These are phyloP conservation scores for Coniosporium tulheliwenetii DNA, from an alignment of 2,329 filamentous ascomycete genomes.

Conservation along the genomic window DNA sequence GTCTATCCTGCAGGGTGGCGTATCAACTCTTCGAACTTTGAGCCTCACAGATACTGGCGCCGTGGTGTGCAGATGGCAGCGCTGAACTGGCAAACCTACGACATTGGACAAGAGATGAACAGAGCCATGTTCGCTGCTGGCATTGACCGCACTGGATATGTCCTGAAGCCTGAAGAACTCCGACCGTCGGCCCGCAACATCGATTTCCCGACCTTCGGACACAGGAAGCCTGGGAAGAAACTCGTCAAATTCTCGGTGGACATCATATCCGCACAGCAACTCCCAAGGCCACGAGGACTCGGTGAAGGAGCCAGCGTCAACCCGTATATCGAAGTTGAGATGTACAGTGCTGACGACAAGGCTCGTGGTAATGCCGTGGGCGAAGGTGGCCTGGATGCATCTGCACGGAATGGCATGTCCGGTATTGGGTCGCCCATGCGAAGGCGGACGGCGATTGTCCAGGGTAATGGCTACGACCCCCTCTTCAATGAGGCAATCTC, in stretches of 20 bases:
- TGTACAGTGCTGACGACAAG: conserved; percentile 89
- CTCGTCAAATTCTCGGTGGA: conserved; percentile 74
- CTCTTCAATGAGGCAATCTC: conserved; percentile 67
- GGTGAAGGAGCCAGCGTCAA: conserved; percentile 65
- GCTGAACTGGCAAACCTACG: conserved; percentile 96
- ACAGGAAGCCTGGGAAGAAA: conserved; percentile 57
- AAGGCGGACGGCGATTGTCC: conserved; percentile 63
- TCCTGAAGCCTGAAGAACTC: conserved; percentile 79
- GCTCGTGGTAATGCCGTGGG: conserved; percentile 54
- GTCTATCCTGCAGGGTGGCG: conserved; percentile 80
- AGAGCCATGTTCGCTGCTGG: conserved; percentile 94
- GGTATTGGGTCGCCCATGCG: conserved; percentile 59
- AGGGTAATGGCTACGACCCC: conserved; percentile 87
- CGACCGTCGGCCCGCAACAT: conserved; percentile 25
- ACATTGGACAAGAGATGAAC: conserved; percentile 89
- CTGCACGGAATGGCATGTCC: conserved; percentile 46
- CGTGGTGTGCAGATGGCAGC: conserved; percentile 95
- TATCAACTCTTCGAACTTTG: conserved; percentile 82
- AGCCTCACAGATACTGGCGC: conserved; percentile 86
- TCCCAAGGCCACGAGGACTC: conserved; percentile 66
- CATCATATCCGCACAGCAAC: conserved; percentile 84
- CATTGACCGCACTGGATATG: conserved; percentile 75
- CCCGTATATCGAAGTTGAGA: conserved; percentile 87
- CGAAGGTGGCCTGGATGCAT: conserved; percentile 50
- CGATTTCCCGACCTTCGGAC: conserved; percentile 31